Evolutionary conservation across 2,329 filamentous ascomycete genomes (phyloP).

Genomic region (Sphaerostilbella broomeana): DNA sequence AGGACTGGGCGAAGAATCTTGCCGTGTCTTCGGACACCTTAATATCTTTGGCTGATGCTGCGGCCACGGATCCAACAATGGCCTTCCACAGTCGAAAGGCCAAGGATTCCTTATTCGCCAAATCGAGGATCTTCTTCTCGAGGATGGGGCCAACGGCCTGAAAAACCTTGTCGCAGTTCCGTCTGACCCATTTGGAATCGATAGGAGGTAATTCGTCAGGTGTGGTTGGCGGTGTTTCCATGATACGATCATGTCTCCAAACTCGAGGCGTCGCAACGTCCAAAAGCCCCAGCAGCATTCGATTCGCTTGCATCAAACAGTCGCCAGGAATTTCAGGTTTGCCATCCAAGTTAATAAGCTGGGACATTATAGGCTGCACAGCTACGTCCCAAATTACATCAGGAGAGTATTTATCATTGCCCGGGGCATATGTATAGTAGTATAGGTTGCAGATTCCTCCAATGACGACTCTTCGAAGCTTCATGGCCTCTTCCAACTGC

Average conservation of each 20-base stretch:
- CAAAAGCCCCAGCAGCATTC: constrained; percentile 66
- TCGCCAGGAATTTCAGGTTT: constrained; percentile 38
- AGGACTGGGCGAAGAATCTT: constrained; percentile 65
- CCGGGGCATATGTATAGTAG: constrained; percentile 76
- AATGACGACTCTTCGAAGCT: constrained; percentile 49
- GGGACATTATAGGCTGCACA: constrained; percentile 57
- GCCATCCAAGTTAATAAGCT: constrained; percentile 40
- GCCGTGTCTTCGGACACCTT: constrained; percentile 81
- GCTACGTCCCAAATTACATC: constrained; percentile 75
- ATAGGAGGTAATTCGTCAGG: constrained; percentile 75
- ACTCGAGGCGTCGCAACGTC: constrained; percentile 50
- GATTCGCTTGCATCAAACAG: constrained; percentile 52
- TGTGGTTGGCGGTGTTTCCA: constrained; percentile 50
- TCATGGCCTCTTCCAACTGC: constrained; percentile 43
- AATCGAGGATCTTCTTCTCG: constrained; percentile 52
- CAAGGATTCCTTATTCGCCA: constrained; percentile 54
- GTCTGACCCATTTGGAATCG: constrained; percentile 81
- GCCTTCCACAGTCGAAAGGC: constrained; percentile 52
- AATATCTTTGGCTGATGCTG: constrained; percentile 76
- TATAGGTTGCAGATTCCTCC: constrained; percentile 72
- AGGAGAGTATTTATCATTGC: constrained; percentile 55
- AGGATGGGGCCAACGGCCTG: constrained; percentile 53
- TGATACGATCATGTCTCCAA: constrained; percentile 70
- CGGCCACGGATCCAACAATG: constrained; percentile 56
- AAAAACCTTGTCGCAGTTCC: constrained; percentile 60